These are phyloP conservation scores for Cymodocea nodosa DNA, from an alignment of 116 monocot genomes.

Conservation along the genomic window DNA sequence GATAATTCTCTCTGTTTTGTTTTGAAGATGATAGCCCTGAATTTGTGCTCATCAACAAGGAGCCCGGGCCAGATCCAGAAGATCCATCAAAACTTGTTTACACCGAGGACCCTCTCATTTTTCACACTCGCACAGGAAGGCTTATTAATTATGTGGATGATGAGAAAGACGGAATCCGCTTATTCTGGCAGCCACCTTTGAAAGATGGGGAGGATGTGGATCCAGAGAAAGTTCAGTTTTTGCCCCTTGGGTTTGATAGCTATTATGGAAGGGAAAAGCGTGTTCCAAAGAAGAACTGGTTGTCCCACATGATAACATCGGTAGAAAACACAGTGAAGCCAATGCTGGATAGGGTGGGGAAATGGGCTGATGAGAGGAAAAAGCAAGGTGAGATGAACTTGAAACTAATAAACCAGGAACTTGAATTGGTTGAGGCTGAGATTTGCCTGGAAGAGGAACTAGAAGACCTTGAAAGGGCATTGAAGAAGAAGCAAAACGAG, in stretches of 20 bases:
- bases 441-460: constrained; percentile 61
- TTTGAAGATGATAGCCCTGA: constrained; percentile 55
- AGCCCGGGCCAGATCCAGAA: constrained; percentile 72
- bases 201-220: constrained; percentile 65
- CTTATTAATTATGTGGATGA: constrained; percentile 80
- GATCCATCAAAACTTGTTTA: constrained; percentile 68
- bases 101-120: constrained; percentile 64
- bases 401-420: constrained; percentile 51
- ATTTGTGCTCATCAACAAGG: constrained; percentile 78
- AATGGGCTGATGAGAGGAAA: constrained; percentile 57
- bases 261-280: constrained; percentile 40
- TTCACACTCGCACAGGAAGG: constrained; percentile 64
- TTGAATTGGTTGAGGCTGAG: constrained; percentile 67
- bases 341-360: constrained; percentile 41
- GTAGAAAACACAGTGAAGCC: constrained; percentile 41
- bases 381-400: constrained; percentile 48
- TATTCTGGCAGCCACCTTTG: constrained; percentile 70
- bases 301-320: constrained; percentile 19
- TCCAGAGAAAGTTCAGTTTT: constrained; percentile 50
- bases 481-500: constrained; percentile 64
- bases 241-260: constrained; percentile 74
- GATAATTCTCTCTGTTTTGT: not conserved
- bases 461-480: constrained; percentile 50
- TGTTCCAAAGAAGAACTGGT: constrained; percentile 20
- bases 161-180: constrained; percentile 59